These are phyloP conservation scores for Waltiozyma sp. DNA, from an alignment of 1,139 yeast genomes.

Conservation along the genomic window DNA sequence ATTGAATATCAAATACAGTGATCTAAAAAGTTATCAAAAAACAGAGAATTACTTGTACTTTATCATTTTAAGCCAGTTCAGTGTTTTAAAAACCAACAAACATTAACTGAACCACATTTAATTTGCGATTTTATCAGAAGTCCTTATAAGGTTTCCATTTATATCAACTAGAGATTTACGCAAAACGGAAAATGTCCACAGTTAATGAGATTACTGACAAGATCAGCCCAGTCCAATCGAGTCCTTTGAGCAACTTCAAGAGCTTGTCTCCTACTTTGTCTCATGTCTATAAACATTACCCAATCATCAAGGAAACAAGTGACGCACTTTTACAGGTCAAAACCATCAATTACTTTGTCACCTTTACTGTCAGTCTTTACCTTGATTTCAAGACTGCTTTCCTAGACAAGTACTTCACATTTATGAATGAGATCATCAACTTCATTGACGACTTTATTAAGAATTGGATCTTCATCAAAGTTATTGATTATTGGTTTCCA, in stretches of 20 bases:
- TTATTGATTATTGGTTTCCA: constrained; percentile 5
- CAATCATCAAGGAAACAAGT: constrained; percentile 5
- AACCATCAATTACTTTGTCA: constrained; percentile 6
- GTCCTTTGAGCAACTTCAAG: constrained; percentile 8
- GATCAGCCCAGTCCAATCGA: background rate
- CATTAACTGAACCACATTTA: background rate
- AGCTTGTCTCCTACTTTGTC: constrained; percentile 7
- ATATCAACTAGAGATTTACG: background rate
- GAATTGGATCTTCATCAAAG: constrained; percentile 3
- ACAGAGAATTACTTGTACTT: too few relatives aligned
- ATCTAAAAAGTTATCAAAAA: too few relatives aligned
- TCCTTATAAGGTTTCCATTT: background rate
- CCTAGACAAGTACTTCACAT: constrained; percentile 4
- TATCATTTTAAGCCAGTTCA: too few relatives aligned
- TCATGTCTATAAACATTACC: constrained; percentile 8
- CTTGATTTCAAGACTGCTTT: constrained; percentile 5
- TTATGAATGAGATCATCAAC: constrained; percentile 2
- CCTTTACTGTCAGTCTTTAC: constrained; percentile 3
- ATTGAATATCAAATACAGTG: too few relatives aligned
- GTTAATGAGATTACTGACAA: background rate
- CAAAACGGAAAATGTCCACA: background rate
- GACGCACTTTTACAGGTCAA: constrained; percentile 3
- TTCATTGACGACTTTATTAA: constrained; percentile 6
- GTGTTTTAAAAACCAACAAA: background rate
- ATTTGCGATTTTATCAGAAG: background rate